Evolutionary conservation across 2,329 filamentous ascomycete genomes (phyloP), one percentile per base, ranked within the genome.

Genomic region (Bipolaris victoriae): DNA sequence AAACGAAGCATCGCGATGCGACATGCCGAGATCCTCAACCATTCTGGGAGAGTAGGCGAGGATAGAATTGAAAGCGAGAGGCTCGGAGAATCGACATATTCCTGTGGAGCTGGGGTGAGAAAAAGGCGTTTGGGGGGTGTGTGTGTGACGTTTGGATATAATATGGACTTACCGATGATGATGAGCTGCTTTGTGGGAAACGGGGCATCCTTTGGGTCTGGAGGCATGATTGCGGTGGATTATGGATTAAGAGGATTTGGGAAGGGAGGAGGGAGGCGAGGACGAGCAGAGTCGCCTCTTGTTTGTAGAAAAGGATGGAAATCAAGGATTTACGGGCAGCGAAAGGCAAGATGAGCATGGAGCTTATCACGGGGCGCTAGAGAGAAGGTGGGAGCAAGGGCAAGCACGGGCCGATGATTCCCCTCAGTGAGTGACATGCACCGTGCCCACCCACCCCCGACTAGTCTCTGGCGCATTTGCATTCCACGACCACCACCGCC

Each of bases 11-110:
- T 78, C 71, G 47, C 66, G 67, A 45, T 70, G 62, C 61, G 62
- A 56, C 47, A 72, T 74, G 39, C 74, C 73, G 39, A 82, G 64
- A 48, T 77, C 73, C 57, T 74, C 64, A 20, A 77, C 74, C 68
- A 78, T 75, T 49, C 70, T 62, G 55, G 66, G 74, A 52, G 74
- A 74, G 62, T 97, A 97, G 31, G 93, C 93, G 69, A 96, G 96
- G 79, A 97, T 96, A 74, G 91, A 96, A 13, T 93, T 97, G 70
- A 97, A 86, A 43, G 93, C 93, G 70, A 97, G 92, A 29, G 93
- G 93, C 78, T 97, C 93, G 54, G 92, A 92, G 64, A 97, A 86
- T 69, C 93, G 91, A 72, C 96, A 93, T 81, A 97, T 92, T 75
- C 92, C 92, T 96, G 68, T 41, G 46, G 55, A 56, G 53, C 29